A percentile compares a stretch with the other conserved stretches of the same genome.
These are phyloP conservation scores for Puccinia hordei DNA, from an alignment of 1,284 basidiomycete species.

Conservation along the genomic window DNA sequence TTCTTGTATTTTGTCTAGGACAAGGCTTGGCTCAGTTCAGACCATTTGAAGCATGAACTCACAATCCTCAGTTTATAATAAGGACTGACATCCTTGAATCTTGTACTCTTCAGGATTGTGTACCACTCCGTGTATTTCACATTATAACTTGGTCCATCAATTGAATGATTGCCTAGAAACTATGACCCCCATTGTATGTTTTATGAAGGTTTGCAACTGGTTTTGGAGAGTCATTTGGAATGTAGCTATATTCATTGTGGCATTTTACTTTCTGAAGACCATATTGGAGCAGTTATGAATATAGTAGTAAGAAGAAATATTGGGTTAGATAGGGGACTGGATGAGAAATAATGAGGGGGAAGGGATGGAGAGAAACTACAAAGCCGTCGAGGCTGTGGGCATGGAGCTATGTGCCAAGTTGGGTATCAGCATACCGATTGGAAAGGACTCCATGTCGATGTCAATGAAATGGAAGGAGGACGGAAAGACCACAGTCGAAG, in stretches of 20 bases:
- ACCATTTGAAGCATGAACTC: too few relatives aligned
- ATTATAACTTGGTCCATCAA: constrained; percentile 11
- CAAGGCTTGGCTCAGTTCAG: neutral
- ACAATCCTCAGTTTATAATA: too few relatives aligned
- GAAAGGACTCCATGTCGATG: constrained; percentile 99
- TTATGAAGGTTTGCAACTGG: neutral
- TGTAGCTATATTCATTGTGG: neutral
- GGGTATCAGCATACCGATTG: constrained; percentile 91
- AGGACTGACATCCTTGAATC: neutral
- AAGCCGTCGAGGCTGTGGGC: constrained; percentile 88
- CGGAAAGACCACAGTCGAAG: constrained; percentile 65
- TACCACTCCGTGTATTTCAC: neutral
- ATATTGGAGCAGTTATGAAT: too few relatives aligned
- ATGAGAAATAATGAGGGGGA: too few relatives aligned
- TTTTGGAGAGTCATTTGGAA: constrained; percentile 9
- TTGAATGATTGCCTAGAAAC: neutral
- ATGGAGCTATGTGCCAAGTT: constrained; percentile 92
- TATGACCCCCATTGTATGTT: neutral
- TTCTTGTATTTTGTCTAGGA: constrained; percentile 8
- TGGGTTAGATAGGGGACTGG: too few relatives aligned
- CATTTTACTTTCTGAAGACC: too few relatives aligned
- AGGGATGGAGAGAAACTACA: too few relatives aligned
- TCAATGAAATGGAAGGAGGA: constrained; percentile 86
- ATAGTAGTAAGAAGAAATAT: too few relatives aligned
- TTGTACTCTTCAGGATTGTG: constrained; percentile 7